phyloP scores from a whole-genome alignment of 371 early-diverging fungal species.

The Umbelopsis sp. region DNA sequence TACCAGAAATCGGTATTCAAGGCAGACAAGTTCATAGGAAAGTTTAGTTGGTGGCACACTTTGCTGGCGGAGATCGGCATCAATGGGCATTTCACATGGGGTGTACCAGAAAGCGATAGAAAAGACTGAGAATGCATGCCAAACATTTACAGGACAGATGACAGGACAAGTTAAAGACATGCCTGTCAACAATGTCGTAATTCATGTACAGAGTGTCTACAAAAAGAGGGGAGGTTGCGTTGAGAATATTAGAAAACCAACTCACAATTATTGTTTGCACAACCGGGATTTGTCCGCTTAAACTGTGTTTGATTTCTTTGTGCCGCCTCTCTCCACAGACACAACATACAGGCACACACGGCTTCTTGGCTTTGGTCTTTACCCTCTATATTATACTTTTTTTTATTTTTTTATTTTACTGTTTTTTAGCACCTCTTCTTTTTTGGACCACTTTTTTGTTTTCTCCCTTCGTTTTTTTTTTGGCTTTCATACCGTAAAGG shows the following conservation, averaged over 20 bases:
- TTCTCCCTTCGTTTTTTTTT: too few species aligned
- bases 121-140: constrained; percentile 8
- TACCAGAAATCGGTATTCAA: background rate
- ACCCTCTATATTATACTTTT: too few species aligned
- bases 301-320: background rate
- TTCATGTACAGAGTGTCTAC: background rate
- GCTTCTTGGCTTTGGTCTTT: too few species aligned
- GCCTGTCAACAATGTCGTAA: constrained; percentile 18
- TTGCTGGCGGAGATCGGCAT: background rate
- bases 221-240: background rate
- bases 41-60: constrained; percentile 5
- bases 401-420: too few species aligned
- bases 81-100: constrained; percentile 20
- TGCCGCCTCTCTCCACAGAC: background rate
- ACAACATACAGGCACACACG: background rate
- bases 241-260: constrained; percentile 15
- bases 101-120: background rate
- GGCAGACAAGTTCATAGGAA: constrained; percentile 5
- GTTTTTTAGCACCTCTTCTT: too few species aligned
- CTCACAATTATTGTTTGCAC: constrained; percentile 10
- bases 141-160: constrained; percentile 4
- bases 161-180: constrained; percentile 17
- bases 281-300: background rate
- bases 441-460: too few species aligned
- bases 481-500: too few species aligned